Percentiles rank a stretch among this genome's conserved stretches.
Evolutionary conservation across 805 yeast genomes (phyloP).

Genomic region (Jamesozyma lodderae): DNA sequence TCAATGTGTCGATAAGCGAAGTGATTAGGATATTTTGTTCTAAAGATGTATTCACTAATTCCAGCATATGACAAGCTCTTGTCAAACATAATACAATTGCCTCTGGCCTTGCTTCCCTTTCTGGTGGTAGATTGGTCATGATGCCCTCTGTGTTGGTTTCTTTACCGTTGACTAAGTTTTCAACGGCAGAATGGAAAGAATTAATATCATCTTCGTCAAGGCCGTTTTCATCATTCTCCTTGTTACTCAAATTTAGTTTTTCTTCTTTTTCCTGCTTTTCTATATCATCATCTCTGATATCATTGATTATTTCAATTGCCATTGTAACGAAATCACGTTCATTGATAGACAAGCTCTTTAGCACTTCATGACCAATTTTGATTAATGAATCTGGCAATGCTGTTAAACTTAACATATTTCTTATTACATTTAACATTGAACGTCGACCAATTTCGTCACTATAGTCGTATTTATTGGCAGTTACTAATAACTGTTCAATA

Average conservation of each 20-base stretch:
- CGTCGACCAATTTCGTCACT: slow-evolving; percentile 88
- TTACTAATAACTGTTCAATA: slow-evolving; percentile 58
- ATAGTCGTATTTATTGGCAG: slow-evolving; percentile 68
- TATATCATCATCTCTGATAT: slow-evolving; percentile 60
- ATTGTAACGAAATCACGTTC: slow-evolving; percentile 80
- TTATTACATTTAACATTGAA: slow-evolving; percentile 51
- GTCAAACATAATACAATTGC: slow-evolving; percentile 54
- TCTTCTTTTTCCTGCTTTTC: slow-evolving; percentile 31
- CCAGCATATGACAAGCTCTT: slow-evolving; percentile 61
- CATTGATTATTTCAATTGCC: slow-evolving; percentile 78
- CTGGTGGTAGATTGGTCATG: slow-evolving; percentile 22
- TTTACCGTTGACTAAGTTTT: slow-evolving; percentile 29
- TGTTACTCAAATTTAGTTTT: slow-evolving; percentile 17
- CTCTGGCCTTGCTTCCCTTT: slow-evolving; percentile 32
- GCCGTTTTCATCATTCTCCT: slow-evolving; percentile 21
- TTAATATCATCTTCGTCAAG: background rate
- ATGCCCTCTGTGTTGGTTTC: slow-evolving; percentile 1
- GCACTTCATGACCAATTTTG: slow-evolving; percentile 50
- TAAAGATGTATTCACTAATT: slow-evolving; percentile 54
- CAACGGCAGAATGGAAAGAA: slow-evolving; percentile 27
- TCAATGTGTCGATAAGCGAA: slow-evolving; percentile 65
- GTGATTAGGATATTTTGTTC: slow-evolving; percentile 56
- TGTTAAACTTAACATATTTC: slow-evolving; percentile 52
- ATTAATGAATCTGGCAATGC: slow-evolving; percentile 46
- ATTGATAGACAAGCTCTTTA: slow-evolving; percentile 61